Evolutionary conservation across 345 rosid genomes (phyloP).

Genomic region (Salix caprea): DNA sequence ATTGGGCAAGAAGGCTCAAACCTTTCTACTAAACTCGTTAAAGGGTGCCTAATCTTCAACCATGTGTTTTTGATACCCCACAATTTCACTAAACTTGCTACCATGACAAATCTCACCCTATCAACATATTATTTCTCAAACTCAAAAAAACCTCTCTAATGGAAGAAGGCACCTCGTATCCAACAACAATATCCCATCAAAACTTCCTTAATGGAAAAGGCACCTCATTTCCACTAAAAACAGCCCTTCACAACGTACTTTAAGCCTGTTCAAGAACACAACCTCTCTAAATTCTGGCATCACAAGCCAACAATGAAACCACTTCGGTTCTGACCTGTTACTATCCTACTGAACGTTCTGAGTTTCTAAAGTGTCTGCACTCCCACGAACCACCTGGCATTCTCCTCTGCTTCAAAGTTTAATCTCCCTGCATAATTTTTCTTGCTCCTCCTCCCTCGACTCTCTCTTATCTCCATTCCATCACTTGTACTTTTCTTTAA

Average conservation of each 20-base stretch:
- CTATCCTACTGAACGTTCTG: background rate
- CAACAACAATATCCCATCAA: background rate
- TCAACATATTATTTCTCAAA: background rate
- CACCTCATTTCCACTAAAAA: background rate
- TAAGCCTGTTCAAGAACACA: background rate
- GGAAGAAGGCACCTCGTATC: too few relatives aligned
- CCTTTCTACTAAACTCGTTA: background rate
- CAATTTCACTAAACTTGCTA: background rate
- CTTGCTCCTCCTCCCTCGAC: background rate
- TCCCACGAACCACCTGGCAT: background rate
- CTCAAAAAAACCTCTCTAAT: background rate
- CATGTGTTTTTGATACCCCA: background rate
- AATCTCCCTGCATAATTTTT: background rate
- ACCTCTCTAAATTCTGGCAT: background rate
- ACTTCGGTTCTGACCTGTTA: background rate
- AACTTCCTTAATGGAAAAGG: background rate
- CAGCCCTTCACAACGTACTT: background rate
- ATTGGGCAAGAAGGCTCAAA: background rate
- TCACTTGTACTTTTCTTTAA: background rate
- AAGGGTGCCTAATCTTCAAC: background rate
- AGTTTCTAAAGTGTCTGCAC: background rate
- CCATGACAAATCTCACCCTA: background rate
- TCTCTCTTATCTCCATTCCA: background rate
- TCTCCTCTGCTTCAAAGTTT: background rate
- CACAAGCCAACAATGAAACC: background rate